Conservation (phyloP, 2,329 filamentous ascomycete genomes). For the Seiridium cupressi region DNA sequence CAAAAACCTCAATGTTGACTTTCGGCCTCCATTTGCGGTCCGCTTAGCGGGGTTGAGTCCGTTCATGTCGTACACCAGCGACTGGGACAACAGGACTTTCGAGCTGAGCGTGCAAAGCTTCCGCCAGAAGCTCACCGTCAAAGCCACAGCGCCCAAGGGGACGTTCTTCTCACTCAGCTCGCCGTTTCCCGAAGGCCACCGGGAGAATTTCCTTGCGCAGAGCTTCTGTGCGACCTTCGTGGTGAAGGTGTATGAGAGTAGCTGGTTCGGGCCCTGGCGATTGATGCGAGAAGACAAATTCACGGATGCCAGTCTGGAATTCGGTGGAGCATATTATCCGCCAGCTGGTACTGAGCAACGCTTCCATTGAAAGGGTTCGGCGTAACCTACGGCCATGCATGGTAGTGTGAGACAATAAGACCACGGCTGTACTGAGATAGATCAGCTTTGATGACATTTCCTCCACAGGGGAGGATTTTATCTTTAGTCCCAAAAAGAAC, state of each 20-base stretch:
- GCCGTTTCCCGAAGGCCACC: background rate
- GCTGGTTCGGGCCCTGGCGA: background rate
- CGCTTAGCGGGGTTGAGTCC: background rate
- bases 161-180: background rate
- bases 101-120: background rate
- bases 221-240: background rate
- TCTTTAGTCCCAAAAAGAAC: too few relatives aligned
- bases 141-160: background rate
- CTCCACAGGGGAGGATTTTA: too few relatives aligned
- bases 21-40: background rate
- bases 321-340: background rate
- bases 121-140: background rate
- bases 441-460: too few relatives aligned
- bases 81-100: background rate
- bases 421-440: too few relatives aligned
- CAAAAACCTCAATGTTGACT: background rate
- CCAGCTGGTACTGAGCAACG: background rate
- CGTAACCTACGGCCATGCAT: too few relatives aligned
- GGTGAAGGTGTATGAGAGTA: background rate
- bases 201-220: background rate
- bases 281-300: background rate
- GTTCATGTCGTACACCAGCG: background rate
- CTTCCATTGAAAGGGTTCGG: background rate
- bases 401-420: too few relatives aligned
- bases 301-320: background rate